Evolutionary conservation across 192 early-diverging fungal species (phyloP).

Genomic region (Coemansia sp.): DNA sequence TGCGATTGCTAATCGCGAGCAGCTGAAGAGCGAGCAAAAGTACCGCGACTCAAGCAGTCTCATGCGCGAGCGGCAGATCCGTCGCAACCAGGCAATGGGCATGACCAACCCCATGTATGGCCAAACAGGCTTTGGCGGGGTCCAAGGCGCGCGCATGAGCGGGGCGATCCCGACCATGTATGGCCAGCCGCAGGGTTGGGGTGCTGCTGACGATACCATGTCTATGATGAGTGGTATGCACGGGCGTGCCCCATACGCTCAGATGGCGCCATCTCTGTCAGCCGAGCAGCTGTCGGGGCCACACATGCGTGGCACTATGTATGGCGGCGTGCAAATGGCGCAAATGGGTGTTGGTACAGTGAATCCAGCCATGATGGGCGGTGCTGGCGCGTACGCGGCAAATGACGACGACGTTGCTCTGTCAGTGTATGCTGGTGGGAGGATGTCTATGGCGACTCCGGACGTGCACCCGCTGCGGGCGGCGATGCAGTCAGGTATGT

Average conservation of each 20-base stretch:
- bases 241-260: conserved; percentile 44
- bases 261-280: conserved; percentile 45
- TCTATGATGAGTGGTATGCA: conserved; percentile 55
- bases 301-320: conserved; percentile 42
- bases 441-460: conserved; percentile 37
- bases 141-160: conserved; percentile 21
- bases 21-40: conserved; percentile 57
- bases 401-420: conserved; percentile 52
- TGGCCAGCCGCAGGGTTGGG: conserved; percentile 38
- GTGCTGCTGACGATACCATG: conserved; percentile 43
- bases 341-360: conserved; percentile 14
- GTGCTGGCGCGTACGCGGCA: conserved; percentile 11
- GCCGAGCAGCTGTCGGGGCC: conserved; percentile 41
- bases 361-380: conserved; percentile 13
- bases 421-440: conserved; percentile 35
- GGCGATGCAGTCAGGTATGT: conserved; percentile 57
- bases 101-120: conserved; percentile 29
- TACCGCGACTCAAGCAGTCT: conserved; percentile 57
- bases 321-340: conserved; percentile 17
- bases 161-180: conserved; percentile 50
- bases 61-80: conserved; percentile 57
- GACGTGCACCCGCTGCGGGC: conserved; percentile 55
- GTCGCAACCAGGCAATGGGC: conserved; percentile 54
- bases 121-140: conserved; percentile 15
- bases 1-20: conserved; percentile 57